phyloP scores from a whole-genome alignment of 495 filamentous ascomycete genomes.

The Daldinia grandis region DNA sequence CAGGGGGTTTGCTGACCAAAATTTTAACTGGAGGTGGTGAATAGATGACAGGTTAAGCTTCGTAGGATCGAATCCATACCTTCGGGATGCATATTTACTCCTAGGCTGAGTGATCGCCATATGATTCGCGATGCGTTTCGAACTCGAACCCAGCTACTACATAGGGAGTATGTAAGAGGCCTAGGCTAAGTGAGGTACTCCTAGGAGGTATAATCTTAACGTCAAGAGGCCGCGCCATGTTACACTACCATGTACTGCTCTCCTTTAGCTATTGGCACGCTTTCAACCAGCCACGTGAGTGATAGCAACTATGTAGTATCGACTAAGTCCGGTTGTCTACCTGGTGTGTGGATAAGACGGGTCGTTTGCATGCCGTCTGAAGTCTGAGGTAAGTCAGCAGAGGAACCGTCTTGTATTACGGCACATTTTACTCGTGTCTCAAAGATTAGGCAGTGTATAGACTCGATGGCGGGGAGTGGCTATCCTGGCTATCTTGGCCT shows the following conservation, averaged over 20 bases:
- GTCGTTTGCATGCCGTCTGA: constrained; percentile 31
- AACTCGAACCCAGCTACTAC: not conserved
- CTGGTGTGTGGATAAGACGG: constrained; percentile 33
- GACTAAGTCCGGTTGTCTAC: constrained; percentile 8
- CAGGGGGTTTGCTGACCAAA: constrained; percentile 39
- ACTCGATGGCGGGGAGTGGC: constrained; percentile 19
- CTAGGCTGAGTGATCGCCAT: constrained; percentile 25
- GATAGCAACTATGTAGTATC: not conserved
- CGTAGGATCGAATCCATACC: constrained; percentile 29
- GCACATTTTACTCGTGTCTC: not conserved
- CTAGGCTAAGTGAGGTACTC: constrained; percentile 19
- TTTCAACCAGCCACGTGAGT: constrained; percentile 22
- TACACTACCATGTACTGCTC: constrained; percentile 18
- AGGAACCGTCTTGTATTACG: not conserved
- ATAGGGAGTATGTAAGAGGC: constrained; percentile 1
- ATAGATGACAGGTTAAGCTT: constrained; percentile 31
- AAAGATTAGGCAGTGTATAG: not conserved
- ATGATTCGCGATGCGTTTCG: constrained; percentile 20
- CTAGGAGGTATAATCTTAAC: constrained; percentile 6
- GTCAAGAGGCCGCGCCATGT: constrained; percentile 11
- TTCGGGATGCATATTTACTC: constrained; percentile 12
- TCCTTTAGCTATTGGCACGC: not conserved
- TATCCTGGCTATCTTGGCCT: constrained; percentile 23
- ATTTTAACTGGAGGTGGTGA: constrained; percentile 6
- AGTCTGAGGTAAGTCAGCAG: constrained; percentile 6